phyloP scores from a whole-genome alignment of 106 monocot genomes.

The Iris macrosiphon region DNA sequence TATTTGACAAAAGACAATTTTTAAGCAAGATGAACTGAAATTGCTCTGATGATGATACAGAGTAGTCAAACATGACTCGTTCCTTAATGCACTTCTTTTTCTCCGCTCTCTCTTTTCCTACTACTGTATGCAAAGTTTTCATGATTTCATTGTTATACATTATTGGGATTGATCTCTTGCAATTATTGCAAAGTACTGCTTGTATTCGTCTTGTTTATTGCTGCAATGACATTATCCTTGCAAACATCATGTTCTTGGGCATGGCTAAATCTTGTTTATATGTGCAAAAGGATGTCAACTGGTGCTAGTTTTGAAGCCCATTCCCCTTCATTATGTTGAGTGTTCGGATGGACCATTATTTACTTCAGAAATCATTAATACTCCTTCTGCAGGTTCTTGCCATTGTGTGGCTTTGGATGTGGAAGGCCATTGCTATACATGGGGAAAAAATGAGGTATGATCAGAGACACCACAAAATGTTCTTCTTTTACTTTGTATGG shows the following conservation, averaged over 20 bases:
- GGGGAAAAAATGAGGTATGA: constrained; percentile 94
- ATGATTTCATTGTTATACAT: no score
- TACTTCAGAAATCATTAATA: neutral
- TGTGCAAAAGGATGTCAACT: neutral
- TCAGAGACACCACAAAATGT: neutral
- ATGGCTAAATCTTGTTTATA: neutral
- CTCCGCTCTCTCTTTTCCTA: no score
- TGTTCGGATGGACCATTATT: neutral
- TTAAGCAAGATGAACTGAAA: no score
- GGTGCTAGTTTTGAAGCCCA: neutral
- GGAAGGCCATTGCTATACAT: constrained; percentile 85
- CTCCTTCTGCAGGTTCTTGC: constrained; percentile 51
- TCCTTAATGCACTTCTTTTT: no score
- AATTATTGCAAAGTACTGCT: no score
- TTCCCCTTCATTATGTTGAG: neutral
- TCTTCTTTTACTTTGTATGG: neutral
- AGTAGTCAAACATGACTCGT: no score
- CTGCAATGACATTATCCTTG: neutral
- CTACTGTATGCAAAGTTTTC: no score
- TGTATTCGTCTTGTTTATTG: no score
- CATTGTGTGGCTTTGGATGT: constrained; percentile 95
- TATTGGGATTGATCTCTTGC: no score
- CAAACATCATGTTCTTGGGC: neutral
- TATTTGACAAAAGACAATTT: no score
- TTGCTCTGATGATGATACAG: no score